Evolutionary conservation across 495 filamentous ascomycete genomes (phyloP).

Genomic region (Pyrenula massariospora): DNA sequence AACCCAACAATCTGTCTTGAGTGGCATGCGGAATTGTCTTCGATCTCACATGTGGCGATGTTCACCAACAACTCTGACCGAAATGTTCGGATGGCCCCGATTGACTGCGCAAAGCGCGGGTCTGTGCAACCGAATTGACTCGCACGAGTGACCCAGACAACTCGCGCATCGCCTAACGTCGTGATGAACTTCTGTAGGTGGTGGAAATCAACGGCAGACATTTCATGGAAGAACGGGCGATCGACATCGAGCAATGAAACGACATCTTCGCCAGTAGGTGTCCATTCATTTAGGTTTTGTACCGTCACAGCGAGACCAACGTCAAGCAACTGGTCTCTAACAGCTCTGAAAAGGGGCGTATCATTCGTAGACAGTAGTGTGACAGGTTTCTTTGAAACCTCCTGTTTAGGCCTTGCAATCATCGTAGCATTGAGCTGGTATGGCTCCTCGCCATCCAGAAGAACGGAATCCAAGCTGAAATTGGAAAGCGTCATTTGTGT

Average conservation of each 20-base stretch:
- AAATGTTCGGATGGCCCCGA: conserved; percentile 10
- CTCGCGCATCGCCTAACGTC: background rate
- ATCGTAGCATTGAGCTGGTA: background rate
- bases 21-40: background rate
- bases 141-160: conserved; percentile 6
- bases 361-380: background rate
- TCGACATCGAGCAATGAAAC: conserved; percentile 1
- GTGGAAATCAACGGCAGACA: background rate
- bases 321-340: background rate
- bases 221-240: background rate
- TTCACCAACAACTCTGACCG: conserved; percentile 6
- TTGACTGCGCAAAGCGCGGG: background rate
- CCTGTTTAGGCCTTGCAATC: background rate
- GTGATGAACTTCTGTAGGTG: background rate
- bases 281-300: background rate
- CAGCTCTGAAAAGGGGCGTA: background rate
- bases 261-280: background rate
- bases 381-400: background rate
- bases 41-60: conserved; percentile 11
- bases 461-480: background rate
- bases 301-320: background rate
- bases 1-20: background rate
- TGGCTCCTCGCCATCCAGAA: background rate
- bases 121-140: conserved; percentile 1
- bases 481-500: background rate